These are phyloP conservation scores for Centella asiatica DNA, from an alignment of 129 eudicot genomes.

Conservation along the genomic window DNA sequence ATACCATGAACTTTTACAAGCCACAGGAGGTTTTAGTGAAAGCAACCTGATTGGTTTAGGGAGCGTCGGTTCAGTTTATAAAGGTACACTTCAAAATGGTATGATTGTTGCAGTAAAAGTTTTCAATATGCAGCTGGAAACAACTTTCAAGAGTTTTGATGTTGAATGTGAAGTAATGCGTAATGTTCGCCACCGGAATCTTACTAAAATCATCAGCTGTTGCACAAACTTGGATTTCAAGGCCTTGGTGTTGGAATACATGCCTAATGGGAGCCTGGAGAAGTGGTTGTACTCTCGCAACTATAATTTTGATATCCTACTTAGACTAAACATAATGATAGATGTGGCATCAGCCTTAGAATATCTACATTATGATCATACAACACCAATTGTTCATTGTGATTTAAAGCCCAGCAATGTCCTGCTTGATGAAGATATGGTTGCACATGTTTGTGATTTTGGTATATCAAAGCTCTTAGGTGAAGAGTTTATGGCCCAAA, in stretches of 20 bases:
- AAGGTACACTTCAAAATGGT: conserved; percentile 17
- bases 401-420: conserved; percentile 26
- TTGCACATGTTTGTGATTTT: conserved; percentile 21
- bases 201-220: conserved; percentile 14
- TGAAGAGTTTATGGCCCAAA: conserved; percentile 8
- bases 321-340: conserved; percentile 13
- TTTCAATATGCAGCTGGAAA: conserved; percentile 13
- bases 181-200: conserved; percentile 22
- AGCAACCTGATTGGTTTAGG: conserved; percentile 19
- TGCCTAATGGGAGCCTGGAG: conserved; percentile 29
- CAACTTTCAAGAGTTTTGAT: conserved; percentile 17
- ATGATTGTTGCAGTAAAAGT: conserved; percentile 18
- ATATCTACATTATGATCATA: conserved; percentile 18
- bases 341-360: conserved; percentile 22
- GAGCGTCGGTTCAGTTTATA: neutral
- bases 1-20: conserved; percentile 12
- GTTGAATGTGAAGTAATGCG: conserved; percentile 17
- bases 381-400: conserved; percentile 18
- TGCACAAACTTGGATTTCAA: conserved; percentile 18
- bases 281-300: conserved; percentile 17
- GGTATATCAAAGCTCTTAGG: conserved; percentile 20
- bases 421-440: conserved; percentile 16
- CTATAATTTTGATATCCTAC: conserved; percentile 5
- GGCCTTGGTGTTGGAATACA: conserved; percentile 22
- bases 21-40: conserved; percentile 12